Conservation (phyloP, 306 rosid genomes). For the Sicyos baderoa region DNA sequence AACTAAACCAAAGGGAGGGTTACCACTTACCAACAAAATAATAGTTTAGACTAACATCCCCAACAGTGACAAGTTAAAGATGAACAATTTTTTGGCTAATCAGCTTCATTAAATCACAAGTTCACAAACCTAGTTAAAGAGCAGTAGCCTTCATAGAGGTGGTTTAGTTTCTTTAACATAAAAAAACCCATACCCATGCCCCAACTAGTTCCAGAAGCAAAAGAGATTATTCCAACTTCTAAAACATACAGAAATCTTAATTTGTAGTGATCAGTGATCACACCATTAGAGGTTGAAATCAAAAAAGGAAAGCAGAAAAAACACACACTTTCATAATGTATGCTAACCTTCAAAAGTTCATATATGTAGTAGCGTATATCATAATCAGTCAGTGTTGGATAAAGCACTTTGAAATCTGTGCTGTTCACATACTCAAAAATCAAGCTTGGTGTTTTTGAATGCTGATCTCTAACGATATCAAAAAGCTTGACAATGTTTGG, state of each 20-base stretch:
- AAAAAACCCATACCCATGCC: neutral
- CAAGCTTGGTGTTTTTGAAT: constrained; percentile 39
- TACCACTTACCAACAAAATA: neutral
- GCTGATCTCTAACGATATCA: constrained; percentile 39
- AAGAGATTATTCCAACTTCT: constrained; percentile 1
- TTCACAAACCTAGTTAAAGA: constrained; percentile 4
- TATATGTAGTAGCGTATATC: constrained; percentile 43
- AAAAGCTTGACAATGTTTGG: constrained; percentile 37
- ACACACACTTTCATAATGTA: neutral
- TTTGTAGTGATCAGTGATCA: neutral
- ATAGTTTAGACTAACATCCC: neutral
- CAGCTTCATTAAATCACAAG: neutral
- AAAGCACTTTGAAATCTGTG: constrained; percentile 35
- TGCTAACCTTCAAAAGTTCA: constrained; percentile 37
- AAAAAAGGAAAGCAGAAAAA: neutral
- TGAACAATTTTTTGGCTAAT: neutral
- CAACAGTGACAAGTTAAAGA: neutral
- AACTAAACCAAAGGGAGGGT: neutral
- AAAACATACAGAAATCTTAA: neutral
- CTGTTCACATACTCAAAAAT: constrained; percentile 41
- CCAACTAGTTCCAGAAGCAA: neutral
- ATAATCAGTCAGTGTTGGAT: constrained; percentile 38
- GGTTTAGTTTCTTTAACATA: neutral
- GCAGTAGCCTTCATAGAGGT: neutral
- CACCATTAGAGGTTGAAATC: neutral